phyloP scores from a whole-genome alignment of 306 rosid genomes.

The Sindora glabra region DNA sequence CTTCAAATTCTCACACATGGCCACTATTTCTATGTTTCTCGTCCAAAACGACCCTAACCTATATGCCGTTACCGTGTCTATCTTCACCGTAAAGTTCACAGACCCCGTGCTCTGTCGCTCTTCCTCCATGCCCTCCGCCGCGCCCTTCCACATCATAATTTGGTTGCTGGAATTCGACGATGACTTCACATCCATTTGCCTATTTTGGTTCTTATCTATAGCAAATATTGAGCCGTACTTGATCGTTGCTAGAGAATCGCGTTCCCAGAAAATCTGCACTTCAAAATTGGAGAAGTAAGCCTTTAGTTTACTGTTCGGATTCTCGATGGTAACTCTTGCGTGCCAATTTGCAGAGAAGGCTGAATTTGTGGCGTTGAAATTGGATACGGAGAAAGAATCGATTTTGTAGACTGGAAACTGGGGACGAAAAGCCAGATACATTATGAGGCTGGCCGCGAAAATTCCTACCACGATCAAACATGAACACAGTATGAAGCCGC shows the following conservation, averaged over 20 bases:
- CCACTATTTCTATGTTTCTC: neutral
- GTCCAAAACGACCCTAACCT: conserved; percentile 5
- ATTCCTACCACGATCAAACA: neutral
- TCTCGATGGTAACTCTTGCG: conserved; percentile 6
- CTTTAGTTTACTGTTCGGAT: conserved; percentile 17
- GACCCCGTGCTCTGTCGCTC: neutral
- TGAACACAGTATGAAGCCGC: conserved; percentile 15
- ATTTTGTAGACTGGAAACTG: conserved; percentile 20
- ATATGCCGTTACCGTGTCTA: conserved; percentile 6
- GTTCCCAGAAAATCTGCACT: no score
- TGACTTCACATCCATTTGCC: neutral
- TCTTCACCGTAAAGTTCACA: neutral
- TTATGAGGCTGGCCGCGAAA: neutral
- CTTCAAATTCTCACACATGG: conserved; percentile 33
- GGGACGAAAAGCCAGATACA: conserved; percentile 23
- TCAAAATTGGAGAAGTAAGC: neutral
- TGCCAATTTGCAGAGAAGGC: conserved; percentile 30
- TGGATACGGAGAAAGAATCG: conserved; percentile 14
- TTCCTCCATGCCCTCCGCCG: neutral
- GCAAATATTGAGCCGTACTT: no score
- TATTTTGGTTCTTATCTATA: no score
- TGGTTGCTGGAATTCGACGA: neutral
- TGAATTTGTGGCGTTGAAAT: conserved; percentile 22
- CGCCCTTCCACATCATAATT: no score
- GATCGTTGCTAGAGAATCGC: no score